Base-by-base conservation (phyloP, 2,329 filamentous ascomycete species). In the Aspergillus fumigatiaffinis region DNA sequence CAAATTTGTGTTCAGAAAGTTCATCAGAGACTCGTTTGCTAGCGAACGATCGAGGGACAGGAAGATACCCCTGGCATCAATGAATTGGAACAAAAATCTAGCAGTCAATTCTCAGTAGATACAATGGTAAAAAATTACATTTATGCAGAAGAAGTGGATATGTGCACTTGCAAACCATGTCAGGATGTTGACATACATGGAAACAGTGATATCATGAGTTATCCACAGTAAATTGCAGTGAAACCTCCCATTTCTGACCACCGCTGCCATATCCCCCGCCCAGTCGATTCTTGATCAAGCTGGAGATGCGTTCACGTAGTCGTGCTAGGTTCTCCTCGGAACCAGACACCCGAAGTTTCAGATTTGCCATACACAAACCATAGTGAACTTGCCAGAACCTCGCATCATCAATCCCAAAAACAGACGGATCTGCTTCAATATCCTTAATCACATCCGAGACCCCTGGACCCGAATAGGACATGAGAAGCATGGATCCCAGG, bases 311-410 rank as follows among this genome's bases (percentile, higher is more conserved):
- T 61, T 89, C 87, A 57, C 92, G 84, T 62, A 97, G 75, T 66
- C 88, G 88, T 57, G 82, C 81, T 58, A 95, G 78, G 5, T 87
- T 84, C 14, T 88, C 84, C 60, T 94, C 91, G 47, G 89, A 87
- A 4, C 87, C 88, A 57, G 77, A 71, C 26, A 96, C 84, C 58
- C 87, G 84, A 21, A 99, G 76, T 73, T 91, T 95, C 63, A 99
- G 74, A 71, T 95, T 97, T 8, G 94, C 94, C 89, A 97, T 96
- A 70, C 92, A 96, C 44, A 97, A 80, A 1, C 93, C 92, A 72
- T 97, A 97, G 75, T 99, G 94, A 14, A 97, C 94, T 78, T 99
- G 94, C 94, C 94, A 99, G 74, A 99, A 96, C 70, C 92, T 87
- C 1, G 92, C 93, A 68, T 97, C 92, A 57, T 97, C 91, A 50